phyloP scores from a whole-genome alignment of 768 basidiomycete genomes.

The Sporobolomyces pararoseus region DNA sequence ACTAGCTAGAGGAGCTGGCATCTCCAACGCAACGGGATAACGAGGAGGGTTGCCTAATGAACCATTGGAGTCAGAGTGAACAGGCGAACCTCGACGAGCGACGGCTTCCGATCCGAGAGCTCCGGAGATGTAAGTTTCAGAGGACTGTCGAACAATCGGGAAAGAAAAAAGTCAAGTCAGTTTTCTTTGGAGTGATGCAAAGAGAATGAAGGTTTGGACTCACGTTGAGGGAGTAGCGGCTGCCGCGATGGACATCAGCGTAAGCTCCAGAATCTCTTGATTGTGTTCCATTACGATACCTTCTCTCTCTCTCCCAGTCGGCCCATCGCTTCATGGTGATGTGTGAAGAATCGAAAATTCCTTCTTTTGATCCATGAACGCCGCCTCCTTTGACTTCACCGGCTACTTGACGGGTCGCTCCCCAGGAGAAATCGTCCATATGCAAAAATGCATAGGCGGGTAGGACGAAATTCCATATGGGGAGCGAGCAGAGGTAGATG shows the following conservation, averaged over 20 bases:
- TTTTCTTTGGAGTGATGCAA: constrained; percentile 36
- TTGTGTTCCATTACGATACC: constrained; percentile 52
- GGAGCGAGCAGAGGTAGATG: constrained; percentile 77
- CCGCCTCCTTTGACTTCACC: constrained; percentile 63
- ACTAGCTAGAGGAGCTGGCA: constrained; percentile 45
- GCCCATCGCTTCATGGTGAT: constrained; percentile 99
- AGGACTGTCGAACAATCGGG: constrained; percentile 66
- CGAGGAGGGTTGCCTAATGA: constrained; percentile 3
- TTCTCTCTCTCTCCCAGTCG: constrained; percentile 91
- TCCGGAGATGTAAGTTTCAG: constrained; percentile 39
- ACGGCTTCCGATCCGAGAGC: constrained; percentile 41
- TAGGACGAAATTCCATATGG: constrained; percentile 94
- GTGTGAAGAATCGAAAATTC: constrained; percentile 91
- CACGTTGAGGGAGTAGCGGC: constrained; percentile 31
- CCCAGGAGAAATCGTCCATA: constrained; percentile 96
- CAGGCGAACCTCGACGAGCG: constrained; percentile 46
- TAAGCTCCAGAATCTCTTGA: constrained; percentile 69
- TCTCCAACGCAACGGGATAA: constrained; percentile 46
- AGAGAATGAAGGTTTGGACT: constrained; percentile 49
- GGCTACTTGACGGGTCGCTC: constrained; percentile 77
- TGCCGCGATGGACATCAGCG: constrained; percentile 50
- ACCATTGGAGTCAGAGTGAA: constrained; percentile 26
- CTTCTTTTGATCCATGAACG: constrained; percentile 86
- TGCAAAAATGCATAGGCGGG: constrained; percentile 94
- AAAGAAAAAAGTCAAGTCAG: constrained; percentile 51